Evolutionary conservation across 225 moss, liverwort and hornwort species (phyloP).

Genomic region (Rhytidiadelphus loreus): DNA sequence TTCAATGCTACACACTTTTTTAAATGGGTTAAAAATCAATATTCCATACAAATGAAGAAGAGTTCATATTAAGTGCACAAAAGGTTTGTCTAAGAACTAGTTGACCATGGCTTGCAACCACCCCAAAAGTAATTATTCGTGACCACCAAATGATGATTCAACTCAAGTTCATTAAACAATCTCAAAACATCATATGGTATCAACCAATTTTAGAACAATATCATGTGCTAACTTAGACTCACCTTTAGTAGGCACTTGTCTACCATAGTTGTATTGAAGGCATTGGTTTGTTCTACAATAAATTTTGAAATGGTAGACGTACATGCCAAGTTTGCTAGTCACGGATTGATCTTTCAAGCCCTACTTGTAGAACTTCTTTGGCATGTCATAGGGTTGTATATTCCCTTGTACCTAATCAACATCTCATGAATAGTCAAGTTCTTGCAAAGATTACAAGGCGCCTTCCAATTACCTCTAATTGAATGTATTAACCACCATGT

Average conservation of each 20-base stretch:
- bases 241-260: neutral
- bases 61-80: accelerated
- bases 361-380: neutral
- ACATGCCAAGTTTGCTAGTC: neutral
- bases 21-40: neutral
- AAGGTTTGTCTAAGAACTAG: neutral
- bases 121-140: neutral
- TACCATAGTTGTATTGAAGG: neutral
- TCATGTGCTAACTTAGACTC: neutral
- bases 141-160: neutral
- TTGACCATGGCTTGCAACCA: neutral
- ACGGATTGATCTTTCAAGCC: neutral
- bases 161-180: neutral
- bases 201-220: neutral
- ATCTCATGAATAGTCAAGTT: neutral
- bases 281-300: neutral
- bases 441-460: neutral
- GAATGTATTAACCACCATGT: neutral
- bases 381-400: neutral
- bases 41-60: neutral
- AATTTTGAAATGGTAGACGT: neutral
- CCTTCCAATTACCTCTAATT: neutral
- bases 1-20: neutral
- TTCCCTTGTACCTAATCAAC: neutral
- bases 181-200: neutral